Percentiles rank a stretch among this genome's conserved stretches.
These are phyloP conservation scores for Fusarium xylarioides DNA, from an alignment of 2,329 filamentous ascomycete species.

Conservation along the genomic window DNA sequence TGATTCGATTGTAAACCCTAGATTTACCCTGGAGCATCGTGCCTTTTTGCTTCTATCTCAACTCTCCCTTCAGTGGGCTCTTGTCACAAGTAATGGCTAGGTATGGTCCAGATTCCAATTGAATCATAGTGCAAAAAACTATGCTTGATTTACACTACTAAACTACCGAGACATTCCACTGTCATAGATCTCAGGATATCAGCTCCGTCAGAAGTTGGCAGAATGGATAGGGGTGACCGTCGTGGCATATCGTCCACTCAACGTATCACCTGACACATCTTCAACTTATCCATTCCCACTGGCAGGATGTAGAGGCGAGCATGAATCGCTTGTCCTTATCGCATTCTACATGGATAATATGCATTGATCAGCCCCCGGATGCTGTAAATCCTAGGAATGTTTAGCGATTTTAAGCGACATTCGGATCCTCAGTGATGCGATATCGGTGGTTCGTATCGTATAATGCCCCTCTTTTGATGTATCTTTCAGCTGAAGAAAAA, in stretches of 20 bases:
- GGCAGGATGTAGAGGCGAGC: not conserved
- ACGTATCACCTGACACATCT: not conserved
- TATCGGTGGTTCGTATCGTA: not conserved
- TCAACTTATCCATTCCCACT: not conserved
- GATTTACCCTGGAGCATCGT: constrained; percentile 1
- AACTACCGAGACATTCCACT: not conserved
- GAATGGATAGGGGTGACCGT: not conserved
- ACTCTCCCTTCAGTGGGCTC: not conserved
- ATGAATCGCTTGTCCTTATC: constrained; percentile 10
- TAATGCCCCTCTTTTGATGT: not conserved
- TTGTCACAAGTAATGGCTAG: not conserved
- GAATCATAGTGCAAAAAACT: not conserved
- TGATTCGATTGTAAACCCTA: not conserved
- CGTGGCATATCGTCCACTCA: not conserved
- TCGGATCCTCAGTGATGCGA: constrained; percentile 14
- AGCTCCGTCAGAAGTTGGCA: not conserved
- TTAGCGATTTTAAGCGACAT: constrained; percentile 22
- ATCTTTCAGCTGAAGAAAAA: not conserved
- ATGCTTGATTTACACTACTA: not conserved
- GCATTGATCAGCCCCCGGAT: not conserved
- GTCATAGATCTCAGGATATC: not conserved
- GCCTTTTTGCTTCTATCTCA: not conserved
- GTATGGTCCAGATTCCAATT: not conserved
- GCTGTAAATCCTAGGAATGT: not conserved
- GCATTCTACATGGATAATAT: not conserved